Base-by-base conservation (phyloP, 306 rosid genomes). In the Casuarina equisetifolia region DNA sequence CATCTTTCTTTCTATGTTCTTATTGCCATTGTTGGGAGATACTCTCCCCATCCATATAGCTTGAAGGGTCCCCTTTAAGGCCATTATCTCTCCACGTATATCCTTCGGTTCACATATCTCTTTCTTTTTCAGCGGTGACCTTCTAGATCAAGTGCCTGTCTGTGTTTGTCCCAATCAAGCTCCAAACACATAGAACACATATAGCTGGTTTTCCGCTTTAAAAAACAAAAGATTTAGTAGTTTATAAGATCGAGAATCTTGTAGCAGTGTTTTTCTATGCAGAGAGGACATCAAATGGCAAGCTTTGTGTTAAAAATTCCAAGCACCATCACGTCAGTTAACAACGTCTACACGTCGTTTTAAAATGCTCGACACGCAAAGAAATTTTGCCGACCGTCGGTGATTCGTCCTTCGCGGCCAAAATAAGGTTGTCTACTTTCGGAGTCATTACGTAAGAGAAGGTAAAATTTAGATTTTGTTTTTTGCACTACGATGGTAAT, bases 1-100 rank as follows among this genome's bases (percentile, higher is more conserved):
- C n/a, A n/a, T n/a, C n/a, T 45, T 0, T 45, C 1, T 73, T 76
- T 16, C 36, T 67, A 36, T 53, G 63, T 64, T 77, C 11, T 11
- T 78, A 55, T 74, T 73, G 57, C 58, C 50, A 82, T 78, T 62
- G 13, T 3, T 4, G 55, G 68, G 73, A 42, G 80, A 82, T 82
- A 78, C 69, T 39, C 49, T 82, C 77, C 74, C 68, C 50, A 44
- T 20, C 72, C 8, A n/a, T 44, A 72, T 19, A 67, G n/a, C 50
- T 78, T 77, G 57, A 55, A 78, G 72, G 69, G 57, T 74, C 39
- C 44, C 51, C 66, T 46, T 78, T 43, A 61, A 63, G 64, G 57
- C 68, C 72, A 66, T 44, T 59, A 42, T 74, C 62, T 43, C 36
- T 78, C 74, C 80, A 82, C 77, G 74, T 78, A 59, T 69, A 17